These are phyloP conservation scores for Coelastrella sp. DNA, from an alignment of 139 green algal genomes.

Conservation along the genomic window DNA sequence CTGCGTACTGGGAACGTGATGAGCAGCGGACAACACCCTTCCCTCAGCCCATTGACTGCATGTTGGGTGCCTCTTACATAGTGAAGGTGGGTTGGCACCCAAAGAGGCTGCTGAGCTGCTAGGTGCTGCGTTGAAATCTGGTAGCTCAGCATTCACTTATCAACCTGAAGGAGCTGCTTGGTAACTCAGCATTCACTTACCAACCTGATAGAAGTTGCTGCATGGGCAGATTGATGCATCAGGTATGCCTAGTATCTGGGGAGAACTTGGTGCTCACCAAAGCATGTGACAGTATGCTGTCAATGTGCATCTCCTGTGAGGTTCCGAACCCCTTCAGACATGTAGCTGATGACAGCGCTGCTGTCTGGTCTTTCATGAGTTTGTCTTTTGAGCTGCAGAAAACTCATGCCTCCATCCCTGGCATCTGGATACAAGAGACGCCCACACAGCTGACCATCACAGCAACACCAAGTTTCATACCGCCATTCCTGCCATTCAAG, in stretches of 20 bases:
- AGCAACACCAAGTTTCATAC: conserved; percentile 18
- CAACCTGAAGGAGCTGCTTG: neutral
- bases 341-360: too few relatives aligned
- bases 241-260: too few relatives aligned
- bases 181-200: neutral
- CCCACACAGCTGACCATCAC: neutral
- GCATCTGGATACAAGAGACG: conserved; percentile 27
- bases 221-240: neutral
- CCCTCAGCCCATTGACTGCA: conserved; percentile 62
- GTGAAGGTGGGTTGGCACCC: conserved; percentile 43
- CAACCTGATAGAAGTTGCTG: neutral
- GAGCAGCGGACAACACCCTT: conserved; percentile 43
- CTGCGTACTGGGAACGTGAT: conserved; percentile 56
- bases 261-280: too few relatives aligned
- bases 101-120: conserved; percentile 57
- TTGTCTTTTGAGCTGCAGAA: neutral
- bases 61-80: conserved; percentile 42
- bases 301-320: too few relatives aligned
- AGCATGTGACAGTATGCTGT: too few relatives aligned
- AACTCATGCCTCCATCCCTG: conserved; percentile 15
- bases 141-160: neutral
- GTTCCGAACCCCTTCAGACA: too few relatives aligned
- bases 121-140: neutral
- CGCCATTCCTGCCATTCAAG: neutral
- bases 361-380: too few relatives aligned